Conservation (phyloP, 192 early-diverging fungal genomes). For the Ambispora gerdemannii region DNA sequence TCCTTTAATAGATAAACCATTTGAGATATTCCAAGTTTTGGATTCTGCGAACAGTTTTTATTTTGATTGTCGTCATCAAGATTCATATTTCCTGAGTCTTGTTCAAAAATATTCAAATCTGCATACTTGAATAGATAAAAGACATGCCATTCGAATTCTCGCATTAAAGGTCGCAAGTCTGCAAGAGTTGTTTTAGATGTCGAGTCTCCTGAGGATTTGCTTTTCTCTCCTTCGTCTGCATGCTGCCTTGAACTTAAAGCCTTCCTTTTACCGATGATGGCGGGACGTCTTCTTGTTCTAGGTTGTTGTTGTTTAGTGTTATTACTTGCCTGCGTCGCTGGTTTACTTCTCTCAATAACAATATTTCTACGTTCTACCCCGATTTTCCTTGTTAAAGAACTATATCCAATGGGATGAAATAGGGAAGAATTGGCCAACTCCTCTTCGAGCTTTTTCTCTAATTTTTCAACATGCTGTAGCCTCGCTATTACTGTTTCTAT, state of each 20-base stretch:
- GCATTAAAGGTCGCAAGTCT: slow-evolving; percentile 36
- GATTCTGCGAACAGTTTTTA: neutral
- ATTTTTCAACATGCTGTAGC: slow-evolving; percentile 40
- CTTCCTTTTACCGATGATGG: slow-evolving; percentile 17
- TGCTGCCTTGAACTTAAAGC: slow-evolving; percentile 9
- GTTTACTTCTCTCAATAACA: neutral
- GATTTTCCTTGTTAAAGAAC: slow-evolving; percentile 14
- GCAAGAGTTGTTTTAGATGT: slow-evolving; percentile 8
- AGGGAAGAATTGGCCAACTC: slow-evolving; percentile 33
- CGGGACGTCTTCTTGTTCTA: slow-evolving; percentile 8
- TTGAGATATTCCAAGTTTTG: slow-evolving; percentile 33
- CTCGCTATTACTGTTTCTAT: slow-evolving; percentile 40
- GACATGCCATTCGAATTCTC: slow-evolving; percentile 30
- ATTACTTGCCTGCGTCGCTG: neutral
- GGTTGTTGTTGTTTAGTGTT: neutral
- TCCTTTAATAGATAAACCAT: slow-evolving; percentile 50
- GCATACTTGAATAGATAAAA: slow-evolving; percentile 13
- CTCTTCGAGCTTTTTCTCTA: slow-evolving; percentile 39
- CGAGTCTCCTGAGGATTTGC: neutral
- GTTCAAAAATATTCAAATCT: neutral
- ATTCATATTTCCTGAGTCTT: neutral
- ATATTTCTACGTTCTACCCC: neutral
- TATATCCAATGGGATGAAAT: slow-evolving; percentile 46
- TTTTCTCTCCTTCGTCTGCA: neutral
- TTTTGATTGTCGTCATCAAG: neutral